phyloP scores from a whole-genome alignment of 805 yeast genomes.

The Priceomyces medius region DNA sequence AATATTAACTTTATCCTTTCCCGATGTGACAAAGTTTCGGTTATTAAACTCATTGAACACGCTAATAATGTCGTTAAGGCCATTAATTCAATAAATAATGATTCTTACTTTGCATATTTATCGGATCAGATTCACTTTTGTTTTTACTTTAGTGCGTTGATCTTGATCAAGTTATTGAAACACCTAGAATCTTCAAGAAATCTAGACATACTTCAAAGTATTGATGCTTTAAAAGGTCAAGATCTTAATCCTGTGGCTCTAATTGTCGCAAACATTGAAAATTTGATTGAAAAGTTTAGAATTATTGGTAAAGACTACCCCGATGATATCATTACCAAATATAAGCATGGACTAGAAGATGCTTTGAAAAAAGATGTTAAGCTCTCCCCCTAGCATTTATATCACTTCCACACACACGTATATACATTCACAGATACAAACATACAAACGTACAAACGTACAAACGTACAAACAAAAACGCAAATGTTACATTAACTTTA shows the following conservation, averaged over 20 bases:
- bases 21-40: constrained; percentile 23
- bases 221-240: constrained; percentile 1
- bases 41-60: constrained; percentile 40
- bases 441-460: too few relatives aligned
- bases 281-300: constrained; percentile 27
- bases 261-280: constrained; percentile 14
- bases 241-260: constrained; percentile 4
- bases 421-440: too few relatives aligned
- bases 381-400: too few relatives aligned
- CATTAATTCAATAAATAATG: constrained; percentile 41
- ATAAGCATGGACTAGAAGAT: constrained; percentile 22
- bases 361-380: constrained; percentile 3
- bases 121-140: constrained; percentile 67
- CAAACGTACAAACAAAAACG: too few relatives aligned
- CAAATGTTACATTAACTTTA: too few relatives aligned
- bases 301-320: constrained; percentile 26
- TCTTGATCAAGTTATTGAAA: constrained; percentile 30
- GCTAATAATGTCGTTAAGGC: constrained; percentile 43
- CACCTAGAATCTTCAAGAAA: constrained; percentile 5
- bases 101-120: constrained; percentile 63
- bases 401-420: too few relatives aligned
- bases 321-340: constrained; percentile 30
- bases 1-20: constrained; percentile 22
- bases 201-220: constrained; percentile 3
- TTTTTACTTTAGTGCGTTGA: constrained; percentile 42